phyloP scores from a whole-genome alignment of 805 yeast species.

The Kockiozyma suomiensis region DNA sequence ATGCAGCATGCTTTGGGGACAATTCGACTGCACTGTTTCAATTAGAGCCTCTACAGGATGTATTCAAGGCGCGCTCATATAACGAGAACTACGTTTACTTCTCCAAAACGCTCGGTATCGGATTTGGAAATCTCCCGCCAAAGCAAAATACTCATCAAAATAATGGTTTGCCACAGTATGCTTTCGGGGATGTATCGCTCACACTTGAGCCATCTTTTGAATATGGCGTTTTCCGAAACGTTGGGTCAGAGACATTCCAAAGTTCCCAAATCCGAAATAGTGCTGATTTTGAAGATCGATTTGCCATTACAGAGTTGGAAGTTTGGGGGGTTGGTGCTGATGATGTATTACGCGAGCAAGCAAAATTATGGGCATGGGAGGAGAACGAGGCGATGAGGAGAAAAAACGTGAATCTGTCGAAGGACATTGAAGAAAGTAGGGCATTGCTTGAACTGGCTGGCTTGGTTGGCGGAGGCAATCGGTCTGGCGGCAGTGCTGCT shows the following conservation, averaged over 20 bases:
- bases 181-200: constrained; percentile 77
- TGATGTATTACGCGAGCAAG: constrained; percentile 75
- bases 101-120: constrained; percentile 77
- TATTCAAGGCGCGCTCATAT: constrained; percentile 48
- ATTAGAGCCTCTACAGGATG: constrained; percentile 65
- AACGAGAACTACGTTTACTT: constrained; percentile 59
- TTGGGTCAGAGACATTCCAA: constrained; percentile 49
- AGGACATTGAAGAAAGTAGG: constrained; percentile 55
- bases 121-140: constrained; percentile 76
- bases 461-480: constrained; percentile 50
- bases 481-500: constrained; percentile 53
- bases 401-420: constrained; percentile 64
- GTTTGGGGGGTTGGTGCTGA: constrained; percentile 91
- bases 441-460: constrained; percentile 87
- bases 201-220: constrained; percentile 79
- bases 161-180: constrained; percentile 42
- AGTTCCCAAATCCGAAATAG: constrained; percentile 44
- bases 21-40: constrained; percentile 60
- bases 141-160: constrained; percentile 32
- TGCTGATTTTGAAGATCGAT: constrained; percentile 64
- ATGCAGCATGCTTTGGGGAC: constrained; percentile 64
- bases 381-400: constrained; percentile 80
- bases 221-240: constrained; percentile 75
- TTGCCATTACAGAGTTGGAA: constrained; percentile 73
- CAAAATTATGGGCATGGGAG: constrained; percentile 87